Evolutionary conservation across 2,329 filamentous ascomycete genomes (phyloP).

Genomic region (Sclerotinia borealis): DNA sequence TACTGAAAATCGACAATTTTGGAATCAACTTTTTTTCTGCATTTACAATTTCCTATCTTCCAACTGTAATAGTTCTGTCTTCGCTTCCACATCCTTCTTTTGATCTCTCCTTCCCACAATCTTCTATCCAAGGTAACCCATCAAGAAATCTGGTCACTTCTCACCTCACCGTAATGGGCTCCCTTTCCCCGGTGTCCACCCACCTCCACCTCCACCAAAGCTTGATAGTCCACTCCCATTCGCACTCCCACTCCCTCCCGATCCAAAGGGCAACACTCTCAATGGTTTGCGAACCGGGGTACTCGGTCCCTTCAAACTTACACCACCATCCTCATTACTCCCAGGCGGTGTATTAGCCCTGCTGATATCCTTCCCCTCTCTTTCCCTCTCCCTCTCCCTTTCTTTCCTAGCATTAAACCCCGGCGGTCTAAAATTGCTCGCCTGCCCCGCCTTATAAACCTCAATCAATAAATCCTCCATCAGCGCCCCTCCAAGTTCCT

Average conservation of each 20-base stretch:
- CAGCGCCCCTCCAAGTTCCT: slow-evolving; percentile 68
- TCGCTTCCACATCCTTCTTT: neutral
- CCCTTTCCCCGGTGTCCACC: slow-evolving; percentile 7
- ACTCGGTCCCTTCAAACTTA: neutral
- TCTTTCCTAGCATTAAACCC: slow-evolving; percentile 35
- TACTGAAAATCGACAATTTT: neutral
- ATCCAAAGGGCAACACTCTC: neutral
- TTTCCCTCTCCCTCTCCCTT: slow-evolving; percentile 37
- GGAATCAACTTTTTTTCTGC: neutral
- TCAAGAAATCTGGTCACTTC: neutral
- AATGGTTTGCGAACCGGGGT: slow-evolving; percentile 11
- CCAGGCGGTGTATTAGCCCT: slow-evolving; percentile 49
- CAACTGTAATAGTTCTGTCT: neutral
- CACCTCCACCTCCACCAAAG: slow-evolving; percentile 7
- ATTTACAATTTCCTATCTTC: neutral
- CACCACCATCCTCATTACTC: neutral
- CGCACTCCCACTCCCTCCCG: neutral
- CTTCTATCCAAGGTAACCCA: neutral
- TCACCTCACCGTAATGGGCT: slow-evolving; percentile 1
- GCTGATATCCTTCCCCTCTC: slow-evolving; percentile 40
- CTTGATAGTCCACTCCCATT: slow-evolving; percentile 1
- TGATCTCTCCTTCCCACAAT: neutral
- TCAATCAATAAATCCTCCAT: slow-evolving; percentile 79
- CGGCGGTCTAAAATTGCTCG: slow-evolving; percentile 52
- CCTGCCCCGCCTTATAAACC: slow-evolving; percentile 65